Evolutionary conservation across 306 rosid species (phyloP).

Genomic region (Cucurbita argyrosperma): DNA sequence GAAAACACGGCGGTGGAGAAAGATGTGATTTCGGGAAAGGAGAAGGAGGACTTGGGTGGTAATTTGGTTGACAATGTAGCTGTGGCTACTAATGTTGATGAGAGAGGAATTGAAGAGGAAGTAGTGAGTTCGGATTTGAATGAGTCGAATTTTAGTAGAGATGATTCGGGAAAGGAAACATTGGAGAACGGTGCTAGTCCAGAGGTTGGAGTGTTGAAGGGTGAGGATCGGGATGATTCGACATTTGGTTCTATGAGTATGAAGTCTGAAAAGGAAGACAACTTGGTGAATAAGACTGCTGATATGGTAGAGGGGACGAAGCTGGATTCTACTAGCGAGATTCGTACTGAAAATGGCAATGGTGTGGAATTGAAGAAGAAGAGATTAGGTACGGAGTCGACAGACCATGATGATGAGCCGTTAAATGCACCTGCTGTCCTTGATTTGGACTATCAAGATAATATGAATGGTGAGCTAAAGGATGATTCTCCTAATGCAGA

Average conservation of each 20-base stretch:
- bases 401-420: conserved; percentile 14
- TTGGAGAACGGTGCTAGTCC: conserved; percentile 16
- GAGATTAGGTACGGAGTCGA: conserved; percentile 1
- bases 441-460: conserved; percentile 18
- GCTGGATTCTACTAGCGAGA: conserved; percentile 20
- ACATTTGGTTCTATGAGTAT: conserved; percentile 5
- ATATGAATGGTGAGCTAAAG: conserved; percentile 8
- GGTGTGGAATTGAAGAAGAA: conserved; percentile 17
- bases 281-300: conserved; percentile 17
- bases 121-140: conserved; percentile 15
- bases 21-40: conserved; percentile 4
- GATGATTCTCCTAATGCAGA: conserved; percentile 5
- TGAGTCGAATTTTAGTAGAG: conserved; percentile 7
- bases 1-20: conserved; percentile 1
- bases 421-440: conserved; percentile 14
- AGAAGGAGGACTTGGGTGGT: conserved; percentile 1
- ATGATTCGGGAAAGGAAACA: conserved; percentile 23
- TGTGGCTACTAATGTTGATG: conserved; percentile 20
- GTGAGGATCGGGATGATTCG: conserved; percentile 15
- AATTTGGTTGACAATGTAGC: neutral
- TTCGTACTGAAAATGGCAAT: conserved; percentile 12
- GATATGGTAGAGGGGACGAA: conserved; percentile 16
- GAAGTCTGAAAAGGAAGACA: conserved; percentile 25
- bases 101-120: conserved; percentile 21
- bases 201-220: conserved; percentile 13